Evolutionary conservation across 129 eudicot species (phyloP), one percentile per base, ranked within the genome.

Genomic region (Escallonia herrerae): DNA sequence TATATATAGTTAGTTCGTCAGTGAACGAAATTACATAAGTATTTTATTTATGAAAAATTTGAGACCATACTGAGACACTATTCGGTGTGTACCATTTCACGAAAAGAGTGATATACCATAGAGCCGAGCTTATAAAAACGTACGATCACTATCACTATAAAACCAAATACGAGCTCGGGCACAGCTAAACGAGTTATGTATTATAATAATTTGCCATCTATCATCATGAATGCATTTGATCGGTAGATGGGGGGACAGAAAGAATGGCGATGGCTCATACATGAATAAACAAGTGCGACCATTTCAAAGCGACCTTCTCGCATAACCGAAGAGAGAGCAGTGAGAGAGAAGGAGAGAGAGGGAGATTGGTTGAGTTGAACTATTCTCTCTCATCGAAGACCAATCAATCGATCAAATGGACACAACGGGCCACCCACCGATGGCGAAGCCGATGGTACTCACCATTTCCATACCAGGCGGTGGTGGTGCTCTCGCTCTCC

Each of bases 261-360:
- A 51, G 11, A 3, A 51, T 45, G 49, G 49, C 49, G 7, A 45
- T 45, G 13, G 56, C 12, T 2, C n/a, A 51, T 51, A 51, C 8
- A 51, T 51, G 8, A 51, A 51, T 53, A 15, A 14, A 41, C 11
- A 40, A 54, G 51, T 51, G 63, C 57, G 73, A 71, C 80, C 64
- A 68, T 67, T 75, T 72, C 77, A 75, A 82, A 67, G 74, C 82
- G 75, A 62, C 13, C 56, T 71, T 79, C 62, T 75, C 87, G 81
- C 78, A 48, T 43, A 72, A 66, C 67, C 71, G 45, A 2, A 53
- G 54, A 49, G 54, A 49, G 54, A 7, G 3, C 12, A 49, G 9
- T 53, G 33, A 22, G 62, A 62, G 48, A 42, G 66, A 72, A 51
- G 45, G 40, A 55, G 70, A 62, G 33, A 62, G 59, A 40, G 62